phyloP scores from a whole-genome alignment of 768 basidiomycete genomes.

The Russula ochroleuca region DNA sequence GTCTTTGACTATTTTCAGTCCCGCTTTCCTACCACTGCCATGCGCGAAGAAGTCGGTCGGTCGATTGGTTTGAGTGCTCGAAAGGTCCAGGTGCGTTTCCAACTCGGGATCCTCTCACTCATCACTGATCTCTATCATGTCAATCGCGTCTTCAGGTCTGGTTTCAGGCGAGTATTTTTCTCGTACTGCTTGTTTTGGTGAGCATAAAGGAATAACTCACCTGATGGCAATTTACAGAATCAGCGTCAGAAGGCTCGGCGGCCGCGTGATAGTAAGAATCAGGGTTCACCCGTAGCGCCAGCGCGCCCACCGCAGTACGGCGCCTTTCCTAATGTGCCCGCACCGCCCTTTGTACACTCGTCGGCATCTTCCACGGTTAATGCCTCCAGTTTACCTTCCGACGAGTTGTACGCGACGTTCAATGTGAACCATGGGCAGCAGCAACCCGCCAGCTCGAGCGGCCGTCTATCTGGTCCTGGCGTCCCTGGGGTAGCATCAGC shows the following conservation, averaged over 20 bases:
- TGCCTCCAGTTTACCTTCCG: constrained; percentile 24
- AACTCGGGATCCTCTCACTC: constrained; percentile 12
- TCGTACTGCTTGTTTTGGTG: constrained; percentile 11
- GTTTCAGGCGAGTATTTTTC: constrained; percentile 65
- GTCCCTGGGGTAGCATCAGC: constrained; percentile 19
- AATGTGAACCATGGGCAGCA: not conserved
- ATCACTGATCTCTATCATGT: constrained; percentile 19
- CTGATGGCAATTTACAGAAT: constrained; percentile 47
- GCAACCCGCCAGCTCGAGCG: constrained; percentile 6
- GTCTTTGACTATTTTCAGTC: constrained; percentile 47
- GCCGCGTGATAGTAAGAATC: constrained; percentile 46
- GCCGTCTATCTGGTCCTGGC: constrained; percentile 24
- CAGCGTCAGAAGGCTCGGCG: constrained; percentile 84
- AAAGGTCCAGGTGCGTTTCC: constrained; percentile 74
- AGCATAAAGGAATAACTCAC: constrained; percentile 15
- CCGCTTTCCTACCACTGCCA: constrained; percentile 81
- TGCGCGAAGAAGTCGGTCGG: constrained; percentile 83
- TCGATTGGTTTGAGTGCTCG: constrained; percentile 85
- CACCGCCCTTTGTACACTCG: constrained; percentile 31
- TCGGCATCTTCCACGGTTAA: constrained; percentile 31
- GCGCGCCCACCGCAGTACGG: constrained; percentile 59
- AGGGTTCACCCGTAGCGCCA: constrained; percentile 46
- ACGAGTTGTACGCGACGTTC: constrained; percentile 18
- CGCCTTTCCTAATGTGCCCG: constrained; percentile 49
- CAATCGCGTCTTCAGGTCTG: constrained; percentile 56